A percentile compares a stretch with the other conserved stretches of the same genome.
phyloP scores from a whole-genome alignment of 1,139 yeast species.

The Zygosaccharomyces pseudobailii region DNA sequence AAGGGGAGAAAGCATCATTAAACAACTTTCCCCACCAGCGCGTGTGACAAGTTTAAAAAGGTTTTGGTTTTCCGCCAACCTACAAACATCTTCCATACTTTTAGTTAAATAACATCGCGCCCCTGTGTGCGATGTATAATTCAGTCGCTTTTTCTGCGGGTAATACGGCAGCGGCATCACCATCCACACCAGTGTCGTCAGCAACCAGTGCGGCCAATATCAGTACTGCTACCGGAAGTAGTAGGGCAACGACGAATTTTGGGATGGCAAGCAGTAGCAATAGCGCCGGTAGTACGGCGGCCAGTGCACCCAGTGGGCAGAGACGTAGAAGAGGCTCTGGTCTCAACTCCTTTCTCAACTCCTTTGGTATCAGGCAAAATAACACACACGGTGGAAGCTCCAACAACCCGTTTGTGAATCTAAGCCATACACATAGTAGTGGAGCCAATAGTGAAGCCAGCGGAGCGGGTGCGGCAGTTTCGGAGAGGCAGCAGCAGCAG shows the following conservation, averaged over 20 bases:
- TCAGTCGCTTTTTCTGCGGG: slow-evolving; percentile 10
- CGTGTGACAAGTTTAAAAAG: neutral
- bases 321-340: slow-evolving; percentile 27
- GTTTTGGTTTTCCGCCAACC: neutral
- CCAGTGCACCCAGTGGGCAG: slow-evolving; percentile 3
- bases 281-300: neutral
- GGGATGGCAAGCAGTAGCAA: slow-evolving; percentile 2
- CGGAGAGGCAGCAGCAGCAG: slow-evolving; percentile 1
- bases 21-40: neutral
- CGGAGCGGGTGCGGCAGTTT: neutral
- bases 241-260: slow-evolving; percentile 2
- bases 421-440: slow-evolving; percentile 1
- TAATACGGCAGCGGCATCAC: slow-evolving; percentile 2
- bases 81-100: neutral
- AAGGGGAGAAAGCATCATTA: neutral
- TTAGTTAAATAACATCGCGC: neutral
- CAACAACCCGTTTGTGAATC: slow-evolving; percentile 2
- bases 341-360: slow-evolving; percentile 22
- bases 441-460: neutral
- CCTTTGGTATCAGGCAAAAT: slow-evolving; percentile 29
- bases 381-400: slow-evolving; percentile 5
- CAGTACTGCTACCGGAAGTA: neutral
- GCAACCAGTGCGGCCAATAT: slow-evolving; percentile 4
- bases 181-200: slow-evolving; percentile 3
- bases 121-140: slow-evolving; percentile 7